Conservation (phyloP, 1,284 basidiomycete genomes). For the Paramarasmius palmivorus region DNA sequence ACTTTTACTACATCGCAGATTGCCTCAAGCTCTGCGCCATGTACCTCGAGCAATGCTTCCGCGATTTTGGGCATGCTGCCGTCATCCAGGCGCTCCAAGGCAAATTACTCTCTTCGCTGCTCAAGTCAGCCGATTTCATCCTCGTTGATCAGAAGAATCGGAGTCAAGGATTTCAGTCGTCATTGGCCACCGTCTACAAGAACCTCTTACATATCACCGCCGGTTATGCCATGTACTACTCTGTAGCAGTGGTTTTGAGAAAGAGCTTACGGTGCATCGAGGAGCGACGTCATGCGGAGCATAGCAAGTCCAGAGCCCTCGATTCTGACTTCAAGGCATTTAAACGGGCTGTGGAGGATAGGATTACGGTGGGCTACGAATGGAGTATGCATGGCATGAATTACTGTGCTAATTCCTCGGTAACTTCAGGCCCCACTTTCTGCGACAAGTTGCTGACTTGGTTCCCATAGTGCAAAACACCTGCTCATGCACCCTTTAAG, state of each 20-base stretch:
- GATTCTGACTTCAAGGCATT: neutral
- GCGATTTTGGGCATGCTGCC: neutral
- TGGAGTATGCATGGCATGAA: conserved; percentile 1
- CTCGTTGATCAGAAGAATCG: neutral
- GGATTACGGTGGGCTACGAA: neutral
- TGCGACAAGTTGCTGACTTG: neutral
- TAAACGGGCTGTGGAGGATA: neutral
- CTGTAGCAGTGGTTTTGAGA: neutral
- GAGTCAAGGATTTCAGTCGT: neutral
- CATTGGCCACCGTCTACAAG: neutral
- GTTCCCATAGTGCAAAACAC: neutral
- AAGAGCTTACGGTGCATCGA: neutral
- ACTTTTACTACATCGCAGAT: neutral
- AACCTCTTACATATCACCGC: neutral
- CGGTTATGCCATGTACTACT: neutral
- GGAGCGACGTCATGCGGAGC: neutral
- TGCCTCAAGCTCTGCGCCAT: neutral
- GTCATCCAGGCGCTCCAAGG: neutral
- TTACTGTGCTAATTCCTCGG: neutral
- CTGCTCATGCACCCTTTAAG: neutral
- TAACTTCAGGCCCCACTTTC: no score
- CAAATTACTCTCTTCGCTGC: neutral
- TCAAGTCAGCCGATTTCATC: neutral
- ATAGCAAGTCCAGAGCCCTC: neutral
- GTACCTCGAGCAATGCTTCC: neutral